Evolutionary conservation across 176 grass and related monocot species (phyloP).

Genomic region (Avena eriantha): DNA sequence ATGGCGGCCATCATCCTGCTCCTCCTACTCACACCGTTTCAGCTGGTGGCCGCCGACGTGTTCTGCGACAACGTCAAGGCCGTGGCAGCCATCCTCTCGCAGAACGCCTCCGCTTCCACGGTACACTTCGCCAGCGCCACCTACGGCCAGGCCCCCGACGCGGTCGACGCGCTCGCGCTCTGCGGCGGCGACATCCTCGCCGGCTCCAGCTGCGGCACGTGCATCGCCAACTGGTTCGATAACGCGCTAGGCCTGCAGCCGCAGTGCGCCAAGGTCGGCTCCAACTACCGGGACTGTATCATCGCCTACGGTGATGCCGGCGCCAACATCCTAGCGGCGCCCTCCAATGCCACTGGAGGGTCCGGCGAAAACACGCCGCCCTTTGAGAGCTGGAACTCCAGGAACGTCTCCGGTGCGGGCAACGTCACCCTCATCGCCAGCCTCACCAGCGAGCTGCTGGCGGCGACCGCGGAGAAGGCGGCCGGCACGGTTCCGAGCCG

Average conservation of each 20-base stretch:
- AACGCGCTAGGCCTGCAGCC: neutral
- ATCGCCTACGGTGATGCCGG: neutral
- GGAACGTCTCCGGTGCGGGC: neutral
- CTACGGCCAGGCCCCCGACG: neutral
- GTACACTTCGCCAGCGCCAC: constrained; percentile 18
- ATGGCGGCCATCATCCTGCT: neutral
- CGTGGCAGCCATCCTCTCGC: constrained; percentile 4
- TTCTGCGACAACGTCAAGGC: constrained; percentile 26
- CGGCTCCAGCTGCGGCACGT: neutral
- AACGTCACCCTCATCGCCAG: neutral
- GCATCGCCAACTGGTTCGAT: constrained; percentile 15
- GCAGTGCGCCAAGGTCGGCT: constrained; percentile 15
- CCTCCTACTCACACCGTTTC: neutral
- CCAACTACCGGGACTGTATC: constrained; percentile 29
- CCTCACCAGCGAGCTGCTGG: neutral
- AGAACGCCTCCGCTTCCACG: neutral
- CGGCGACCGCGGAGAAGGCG: constrained; percentile 2
- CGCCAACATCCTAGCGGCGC: neutral
- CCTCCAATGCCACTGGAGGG: constrained; percentile 2
- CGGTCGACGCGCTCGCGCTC: constrained; percentile 9
- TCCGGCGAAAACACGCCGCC: constrained; percentile 1
- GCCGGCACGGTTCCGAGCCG: neutral
- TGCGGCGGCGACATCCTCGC: constrained; percentile 30
- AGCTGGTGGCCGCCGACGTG: neutral
- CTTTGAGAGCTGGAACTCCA: neutral